These are phyloP conservation scores for Talaromyces pinophilus DNA, from an alignment of 2,329 filamentous ascomycete genomes.

Conservation along the genomic window DNA sequence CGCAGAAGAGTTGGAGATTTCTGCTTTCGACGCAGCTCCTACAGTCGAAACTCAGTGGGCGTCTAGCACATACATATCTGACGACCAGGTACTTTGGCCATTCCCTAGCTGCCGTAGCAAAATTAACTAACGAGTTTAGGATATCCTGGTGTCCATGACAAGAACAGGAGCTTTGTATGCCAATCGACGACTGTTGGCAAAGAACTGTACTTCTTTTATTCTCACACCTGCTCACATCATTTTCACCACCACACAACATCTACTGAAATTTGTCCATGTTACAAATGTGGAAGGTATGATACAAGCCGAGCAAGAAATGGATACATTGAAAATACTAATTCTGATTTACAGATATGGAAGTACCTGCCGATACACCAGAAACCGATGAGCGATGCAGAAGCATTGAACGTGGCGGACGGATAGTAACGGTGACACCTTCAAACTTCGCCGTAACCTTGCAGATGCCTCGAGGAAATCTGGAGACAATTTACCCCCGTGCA, in stretches of 20 bases:
- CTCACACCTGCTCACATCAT: conserved; percentile 80
- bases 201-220: conserved; percentile 90
- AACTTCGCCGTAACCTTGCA: conserved; percentile 84
- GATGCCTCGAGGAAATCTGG: conserved; percentile 93
- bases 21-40: conserved; percentile 37
- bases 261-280: conserved; percentile 92
- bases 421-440: conserved; percentile 87
- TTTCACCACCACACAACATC: conserved; percentile 87
- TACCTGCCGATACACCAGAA: conserved; percentile 86
- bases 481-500: conserved; percentile 90
- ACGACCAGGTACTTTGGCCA: conserved; percentile 40
- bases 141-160: conserved; percentile 65
- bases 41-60: conserved; percentile 43
- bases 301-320: not conserved
- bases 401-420: conserved; percentile 82
- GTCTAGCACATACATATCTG: conserved; percentile 37
- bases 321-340: conserved; percentile 8
- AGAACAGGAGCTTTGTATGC: conserved; percentile 76
- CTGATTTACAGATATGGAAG: conserved; percentile 65
- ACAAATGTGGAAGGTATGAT: conserved; percentile 62
- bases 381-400: conserved; percentile 88
- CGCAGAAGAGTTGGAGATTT: conserved; percentile 26
- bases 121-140: conserved; percentile 35
- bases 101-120: not conserved
- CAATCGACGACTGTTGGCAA: conserved; percentile 70